Evolutionary conservation across 31 red algal genomes (phyloP), one percentile per base, ranked within the genome.

Genomic region (Asparagopsis taxiformis): DNA sequence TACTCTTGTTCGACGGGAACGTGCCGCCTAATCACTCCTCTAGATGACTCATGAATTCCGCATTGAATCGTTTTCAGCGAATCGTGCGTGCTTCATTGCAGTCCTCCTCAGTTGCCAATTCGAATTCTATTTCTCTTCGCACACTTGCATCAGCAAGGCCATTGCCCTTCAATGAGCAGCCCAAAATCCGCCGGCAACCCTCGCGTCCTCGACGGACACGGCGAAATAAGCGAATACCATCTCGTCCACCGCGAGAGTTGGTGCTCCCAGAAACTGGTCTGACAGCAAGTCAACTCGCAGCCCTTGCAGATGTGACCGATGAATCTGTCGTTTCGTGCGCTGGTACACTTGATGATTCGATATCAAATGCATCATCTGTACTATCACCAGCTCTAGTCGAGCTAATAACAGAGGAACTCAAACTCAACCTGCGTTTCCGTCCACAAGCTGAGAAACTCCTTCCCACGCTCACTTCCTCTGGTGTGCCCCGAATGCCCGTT

Each of bases 401-500:
- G 34, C 59, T 72, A 13, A 34, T 75, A 13, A 65, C 44, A 11
- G 68, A 68, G 34, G 59, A 69, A 20, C 51, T 74, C 5, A 22
- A 56, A 3, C 54, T 70, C 3, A 68, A 53, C 7, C 2, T 68
- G 39, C 33, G 35, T 0, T 74, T 74, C 49, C 21, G 25, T n/a
- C 62, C 61, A 28, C 81, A 68, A 58, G 69, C 68, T 15, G n/a
- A 38, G 21, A 56, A 29, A 2, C 30, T 68, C 13, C 8, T 65
- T 41, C 35, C 81, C 37, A n/a, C 59, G n/a, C 24, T 64, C 16
- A 43, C 55, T 23, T 52, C 17, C 20, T 34, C 51, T 33, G 52
- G 28, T 24, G 46, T 70, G 50, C 32, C 51, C 31, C 80, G 94
- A 44, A 65, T 81, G 49, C 94, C 94, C n/a, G 72, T 98, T 16